These are phyloP conservation scores for Chamaecyparis obtusa DNA, from an alignment of 75 land plant genomes.

Conservation along the genomic window DNA sequence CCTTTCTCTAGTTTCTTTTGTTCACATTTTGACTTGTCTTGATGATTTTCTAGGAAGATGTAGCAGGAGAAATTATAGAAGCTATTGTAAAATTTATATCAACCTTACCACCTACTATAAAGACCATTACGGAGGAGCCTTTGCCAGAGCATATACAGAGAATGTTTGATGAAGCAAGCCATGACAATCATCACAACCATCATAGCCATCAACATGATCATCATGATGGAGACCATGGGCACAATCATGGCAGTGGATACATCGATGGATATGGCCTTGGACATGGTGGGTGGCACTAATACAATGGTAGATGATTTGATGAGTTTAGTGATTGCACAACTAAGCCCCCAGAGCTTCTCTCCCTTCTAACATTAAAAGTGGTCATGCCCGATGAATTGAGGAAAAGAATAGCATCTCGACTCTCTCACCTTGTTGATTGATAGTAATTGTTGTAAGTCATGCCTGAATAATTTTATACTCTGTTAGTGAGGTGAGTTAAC, in stretches of 20 bases:
- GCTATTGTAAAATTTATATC: conserved; percentile 35
- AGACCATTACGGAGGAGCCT: conserved; percentile 30
- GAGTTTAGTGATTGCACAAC: not conserved
- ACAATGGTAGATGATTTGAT: not conserved
- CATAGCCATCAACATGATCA: conserved; percentile 19
- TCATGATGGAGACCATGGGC: conserved; percentile 26
- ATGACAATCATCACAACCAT: conserved; percentile 22
- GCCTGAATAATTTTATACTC: not conserved
- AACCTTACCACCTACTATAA: conserved; percentile 39
- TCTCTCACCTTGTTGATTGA: not conserved
- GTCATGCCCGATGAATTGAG: not conserved
- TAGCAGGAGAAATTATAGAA: conserved; percentile 36
- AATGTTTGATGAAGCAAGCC: conserved; percentile 33
- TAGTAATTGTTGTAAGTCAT: not conserved
- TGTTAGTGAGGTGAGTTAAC: not conserved
- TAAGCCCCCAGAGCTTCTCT: not conserved
- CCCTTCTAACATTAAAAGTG: not conserved
- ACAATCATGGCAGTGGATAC: conserved; percentile 27
- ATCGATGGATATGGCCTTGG: conserved; percentile 51
- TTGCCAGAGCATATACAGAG: conserved; percentile 41
- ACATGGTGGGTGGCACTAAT: conserved; percentile 26
- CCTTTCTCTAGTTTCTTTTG: conserved; percentile 9
- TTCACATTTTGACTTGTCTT: not conserved
- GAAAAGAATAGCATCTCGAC: not conserved
- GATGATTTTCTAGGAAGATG: conserved; percentile 35